Percentiles rank a stretch among this genome's conserved stretches.
Conservation (phyloP, 1,284 basidiomycete species). For the Tilletia caries region DNA sequence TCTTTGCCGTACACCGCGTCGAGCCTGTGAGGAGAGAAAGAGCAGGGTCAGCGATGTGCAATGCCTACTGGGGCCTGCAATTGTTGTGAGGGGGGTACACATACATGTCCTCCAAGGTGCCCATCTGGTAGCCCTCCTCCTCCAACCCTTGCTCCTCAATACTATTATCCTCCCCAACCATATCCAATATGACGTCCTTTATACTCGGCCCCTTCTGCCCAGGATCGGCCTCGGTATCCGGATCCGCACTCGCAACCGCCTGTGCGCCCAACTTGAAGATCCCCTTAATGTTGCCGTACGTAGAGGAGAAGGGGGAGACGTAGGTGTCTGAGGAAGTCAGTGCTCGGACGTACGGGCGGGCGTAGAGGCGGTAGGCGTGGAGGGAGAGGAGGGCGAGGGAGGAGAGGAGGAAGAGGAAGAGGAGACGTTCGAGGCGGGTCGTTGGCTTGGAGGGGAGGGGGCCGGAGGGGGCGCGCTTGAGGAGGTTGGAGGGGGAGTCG, state of each 20-base stretch:
- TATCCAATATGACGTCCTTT: neutral
- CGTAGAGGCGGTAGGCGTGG: slow-evolving; percentile 7
- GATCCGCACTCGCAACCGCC: neutral
- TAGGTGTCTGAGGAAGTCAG: neutral
- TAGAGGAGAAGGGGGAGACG: neutral
- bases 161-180: neutral
- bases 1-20: slow-evolving; percentile 8
- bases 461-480: neutral
- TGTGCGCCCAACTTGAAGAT: neutral
- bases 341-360: neutral
- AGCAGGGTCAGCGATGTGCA: too few relatives aligned
- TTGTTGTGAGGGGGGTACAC: too few relatives aligned
- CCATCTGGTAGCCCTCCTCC: neutral
- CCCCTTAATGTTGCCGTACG: neutral
- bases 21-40: too few relatives aligned
- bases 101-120: slow-evolving; percentile 5
- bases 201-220: neutral
- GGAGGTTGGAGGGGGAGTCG: too few relatives aligned
- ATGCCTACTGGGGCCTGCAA: too few relatives aligned
- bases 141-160: neutral
- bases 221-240: neutral
- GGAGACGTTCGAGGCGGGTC: slow-evolving; percentile 7
- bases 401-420: slow-evolving; percentile 11
- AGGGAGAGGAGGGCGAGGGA: slow-evolving; percentile 1
- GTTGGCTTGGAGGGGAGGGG: slow-evolving; percentile 8